Base-by-base conservation (phyloP, 2,329 filamentous ascomycete species). In the Bipolaris oryzae region DNA sequence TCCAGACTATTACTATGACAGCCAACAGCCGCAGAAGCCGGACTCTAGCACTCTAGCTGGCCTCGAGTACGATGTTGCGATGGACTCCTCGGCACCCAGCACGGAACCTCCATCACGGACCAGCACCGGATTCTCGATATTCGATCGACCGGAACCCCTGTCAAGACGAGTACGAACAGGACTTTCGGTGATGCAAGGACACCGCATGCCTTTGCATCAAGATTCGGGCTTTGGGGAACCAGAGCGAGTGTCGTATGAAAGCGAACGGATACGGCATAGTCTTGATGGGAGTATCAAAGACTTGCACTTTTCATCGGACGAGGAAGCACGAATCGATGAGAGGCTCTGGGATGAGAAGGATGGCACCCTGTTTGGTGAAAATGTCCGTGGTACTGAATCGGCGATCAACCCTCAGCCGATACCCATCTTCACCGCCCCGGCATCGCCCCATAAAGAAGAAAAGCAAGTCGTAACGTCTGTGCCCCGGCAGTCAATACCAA, bases 161-260 rank as follows among this genome's bases (percentile, higher is more conserved):
- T 45, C 57, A 13, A 55, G 56, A 15, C 58, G 66, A 52, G 45
- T 63, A 3, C 55, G 52, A 9, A 66, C 62, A 3, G 65, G 65
- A 1, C 65, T 71, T 18, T 66, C 66, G 11, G 53, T 63, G n/a
- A 56, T 62, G n/a, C 61, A 64, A 49, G 53, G 61, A 31, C 69
- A 74, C 45, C 59, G 64, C 25, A 62, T 66, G 25, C 74, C 74
- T 11, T 48, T 71, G 5, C 74, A 75, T 50, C 70, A 76, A 51
- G 74, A 76, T 45, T 76, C 74, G 10, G 74, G 74, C 0, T 74
- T 76, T 49, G 66, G 58, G 15, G 64, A 70, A 16, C 42, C 58
- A 11, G 56, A 64, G 25, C 60, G 61, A 4, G 41, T 60, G 4
- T 63, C 62, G 5, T 67, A 60, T 25, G 70, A 74, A 15, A 67